These are phyloP conservation scores for Globisporangium abappressorium DNA, from an alignment of 352 stramenopile genomes.

Conservation along the genomic window DNA sequence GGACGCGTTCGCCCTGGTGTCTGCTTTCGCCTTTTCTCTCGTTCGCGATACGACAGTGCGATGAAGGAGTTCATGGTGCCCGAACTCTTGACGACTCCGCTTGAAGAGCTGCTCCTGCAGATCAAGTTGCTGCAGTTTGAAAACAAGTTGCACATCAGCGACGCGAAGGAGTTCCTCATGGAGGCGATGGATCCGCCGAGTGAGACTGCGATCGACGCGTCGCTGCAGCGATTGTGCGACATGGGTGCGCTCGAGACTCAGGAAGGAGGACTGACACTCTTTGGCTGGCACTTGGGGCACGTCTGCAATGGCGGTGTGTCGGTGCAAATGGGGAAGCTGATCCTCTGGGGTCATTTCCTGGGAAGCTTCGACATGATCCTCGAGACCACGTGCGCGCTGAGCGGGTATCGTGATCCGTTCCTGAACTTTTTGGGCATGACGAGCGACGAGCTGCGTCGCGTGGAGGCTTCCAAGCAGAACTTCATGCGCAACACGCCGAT, in stretches of 20 bases:
- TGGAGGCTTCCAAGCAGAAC: conserved; percentile 50
- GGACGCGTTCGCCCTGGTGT: conserved; percentile 92
- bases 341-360: conserved; percentile 71
- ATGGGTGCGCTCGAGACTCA: conserved; percentile 67
- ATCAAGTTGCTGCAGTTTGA: conserved; percentile 77
- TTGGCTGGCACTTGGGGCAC: conserved; percentile 74
- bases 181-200: conserved; percentile 93
- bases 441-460: conserved; percentile 45
- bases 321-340: conserved; percentile 66
- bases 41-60: conserved; percentile 47
- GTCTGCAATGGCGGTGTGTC: conserved; percentile 65
- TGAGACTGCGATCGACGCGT: conserved; percentile 87
- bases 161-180: conserved; percentile 85
- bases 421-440: conserved; percentile 70
- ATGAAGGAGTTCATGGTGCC: conserved; percentile 81
- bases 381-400: conserved; percentile 66
- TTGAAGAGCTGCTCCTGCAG: conserved; percentile 74
- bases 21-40: conserved; percentile 87
- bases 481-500: conserved; percentile 47
- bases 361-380: conserved; percentile 61
- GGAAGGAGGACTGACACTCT: conserved; percentile 41
- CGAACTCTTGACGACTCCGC: conserved; percentile 63
- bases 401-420: conserved; percentile 76
- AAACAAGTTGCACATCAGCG: conserved; percentile 64
- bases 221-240: conserved; percentile 82